These are phyloP conservation scores for Aspergillus asperescens DNA, from an alignment of 495 filamentous ascomycete genomes.

Conservation along the genomic window DNA sequence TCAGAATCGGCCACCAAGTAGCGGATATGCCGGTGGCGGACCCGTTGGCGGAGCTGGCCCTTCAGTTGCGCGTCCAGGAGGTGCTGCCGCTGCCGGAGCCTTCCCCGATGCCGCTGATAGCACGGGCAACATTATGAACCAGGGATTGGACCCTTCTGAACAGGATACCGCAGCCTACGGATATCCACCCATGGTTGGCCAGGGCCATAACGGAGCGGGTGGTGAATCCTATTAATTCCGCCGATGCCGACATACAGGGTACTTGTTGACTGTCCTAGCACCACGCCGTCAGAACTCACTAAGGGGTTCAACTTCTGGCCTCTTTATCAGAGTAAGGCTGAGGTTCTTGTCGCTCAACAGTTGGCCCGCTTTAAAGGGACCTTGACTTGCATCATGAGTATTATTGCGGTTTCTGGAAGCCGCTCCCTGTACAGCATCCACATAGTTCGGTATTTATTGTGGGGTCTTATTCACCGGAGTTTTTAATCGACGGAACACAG, in stretches of 20 bases:
- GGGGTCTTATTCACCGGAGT: slow-evolving; percentile 10
- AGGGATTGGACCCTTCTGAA: slow-evolving; percentile 56
- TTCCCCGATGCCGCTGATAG: slow-evolving; percentile 57
- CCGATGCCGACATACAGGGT: slow-evolving; percentile 1
- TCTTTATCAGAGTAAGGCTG: not conserved
- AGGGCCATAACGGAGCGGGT: slow-evolving; percentile 64
- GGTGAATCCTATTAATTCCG: slow-evolving; percentile 45
- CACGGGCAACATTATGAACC: slow-evolving; percentile 54
- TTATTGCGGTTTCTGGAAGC: slow-evolving; percentile 1
- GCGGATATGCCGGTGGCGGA: slow-evolving; percentile 55
- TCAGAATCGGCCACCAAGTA: slow-evolving; percentile 64
- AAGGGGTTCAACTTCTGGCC: not conserved
- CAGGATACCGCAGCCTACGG: slow-evolving; percentile 53
- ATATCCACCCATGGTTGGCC: slow-evolving; percentile 57
- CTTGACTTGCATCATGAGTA: not conserved
- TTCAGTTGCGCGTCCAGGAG: slow-evolving; percentile 42
- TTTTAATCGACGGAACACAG: slow-evolving; percentile 26
- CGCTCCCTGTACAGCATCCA: slow-evolving; percentile 10
- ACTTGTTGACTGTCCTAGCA: not conserved
- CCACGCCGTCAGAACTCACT: not conserved
- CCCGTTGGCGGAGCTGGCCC: slow-evolving; percentile 44
- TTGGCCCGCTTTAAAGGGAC: not conserved
- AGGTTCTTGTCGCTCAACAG: slow-evolving; percentile 1
- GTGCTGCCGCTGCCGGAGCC: slow-evolving; percentile 24
- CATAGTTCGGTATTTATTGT: slow-evolving; percentile 15